Evolutionary conservation across 768 basidiomycete species (phyloP).

Genomic region (Auricularia heimuer): DNA sequence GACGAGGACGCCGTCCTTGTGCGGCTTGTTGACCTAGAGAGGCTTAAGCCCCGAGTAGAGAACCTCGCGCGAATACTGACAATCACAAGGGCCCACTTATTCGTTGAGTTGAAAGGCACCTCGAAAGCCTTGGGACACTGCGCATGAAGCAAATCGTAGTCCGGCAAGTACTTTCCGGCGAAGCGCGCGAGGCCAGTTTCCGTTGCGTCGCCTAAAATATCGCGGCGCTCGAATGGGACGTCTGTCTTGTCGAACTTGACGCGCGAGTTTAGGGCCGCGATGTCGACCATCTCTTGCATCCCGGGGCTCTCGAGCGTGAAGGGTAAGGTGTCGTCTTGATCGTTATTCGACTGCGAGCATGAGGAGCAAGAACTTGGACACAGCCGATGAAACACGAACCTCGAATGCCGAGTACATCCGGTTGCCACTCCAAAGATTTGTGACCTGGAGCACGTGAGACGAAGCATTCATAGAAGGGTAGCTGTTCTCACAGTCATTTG

Average conservation of each 20-base stretch:
- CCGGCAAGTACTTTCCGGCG: slow-evolving; percentile 43
- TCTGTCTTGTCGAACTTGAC: slow-evolving; percentile 61
- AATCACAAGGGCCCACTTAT: slow-evolving; percentile 65
- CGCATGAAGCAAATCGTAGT: slow-evolving; percentile 46
- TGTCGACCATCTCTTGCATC: slow-evolving; percentile 58
- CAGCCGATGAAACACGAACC: slow-evolving; percentile 17
- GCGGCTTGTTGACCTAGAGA: slow-evolving; percentile 44
- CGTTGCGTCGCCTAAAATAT: slow-evolving; percentile 63
- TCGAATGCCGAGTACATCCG: slow-evolving; percentile 59
- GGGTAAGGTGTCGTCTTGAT: slow-evolving; percentile 38
- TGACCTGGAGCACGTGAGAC: slow-evolving; percentile 27
- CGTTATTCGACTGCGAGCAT: slow-evolving; percentile 47
- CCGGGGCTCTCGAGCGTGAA: slow-evolving; percentile 45
- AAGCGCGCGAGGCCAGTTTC: slow-evolving; percentile 65
- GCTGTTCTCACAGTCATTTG: slow-evolving; percentile 48
- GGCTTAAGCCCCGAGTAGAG: slow-evolving; percentile 3
- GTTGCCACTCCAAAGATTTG: slow-evolving; percentile 55
- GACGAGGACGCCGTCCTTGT: slow-evolving; percentile 37
- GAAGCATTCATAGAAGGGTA: background rate
- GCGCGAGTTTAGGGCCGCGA: slow-evolving; percentile 55
- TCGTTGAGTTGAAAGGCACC: slow-evolving; percentile 64
- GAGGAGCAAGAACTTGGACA: background rate
- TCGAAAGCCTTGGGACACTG: slow-evolving; percentile 53
- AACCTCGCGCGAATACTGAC: slow-evolving; percentile 26
- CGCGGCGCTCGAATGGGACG: slow-evolving; percentile 49